These are phyloP conservation scores for Naganishia vaughanmartiniae DNA, from an alignment of 768 basidiomycete species.

Conservation along the genomic window DNA sequence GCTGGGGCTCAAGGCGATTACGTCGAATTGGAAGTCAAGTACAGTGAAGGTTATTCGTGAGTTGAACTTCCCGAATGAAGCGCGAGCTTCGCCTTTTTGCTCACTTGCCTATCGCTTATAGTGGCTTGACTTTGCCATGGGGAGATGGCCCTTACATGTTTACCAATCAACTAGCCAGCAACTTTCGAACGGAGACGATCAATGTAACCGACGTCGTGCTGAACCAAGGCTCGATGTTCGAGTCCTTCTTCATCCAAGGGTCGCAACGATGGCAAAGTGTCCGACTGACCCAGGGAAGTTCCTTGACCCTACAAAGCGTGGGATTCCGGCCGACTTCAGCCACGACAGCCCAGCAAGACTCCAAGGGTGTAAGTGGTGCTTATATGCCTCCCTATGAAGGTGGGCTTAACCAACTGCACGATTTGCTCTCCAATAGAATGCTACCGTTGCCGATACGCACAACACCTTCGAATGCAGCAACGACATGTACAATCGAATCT, in stretches of 20 bases:
- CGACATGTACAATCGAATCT: not conserved
- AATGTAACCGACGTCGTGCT: conserved; percentile 3
- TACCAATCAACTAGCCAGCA: conserved; percentile 1
- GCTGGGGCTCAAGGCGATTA: not conserved
- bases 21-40: not conserved
- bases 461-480: not conserved
- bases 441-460: not conserved
- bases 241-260: conserved; percentile 9
- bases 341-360: not conserved
- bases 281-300: not conserved
- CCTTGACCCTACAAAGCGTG: not conserved
- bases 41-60: conserved; percentile 11
- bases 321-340: not conserved
- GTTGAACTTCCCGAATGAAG: not conserved
- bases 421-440: not conserved
- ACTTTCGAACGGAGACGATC: not conserved
- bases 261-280: conserved; percentile 14
- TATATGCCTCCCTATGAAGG: not conserved
- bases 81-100: not conserved
- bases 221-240: not conserved
- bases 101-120: not conserved
- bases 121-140: not conserved
- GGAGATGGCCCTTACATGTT: conserved; percentile 9
- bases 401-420: not conserved
- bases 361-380: not conserved